Conservation (phyloP, 2,329 filamentous ascomycete species). For the Fusarium penzigii region DNA sequence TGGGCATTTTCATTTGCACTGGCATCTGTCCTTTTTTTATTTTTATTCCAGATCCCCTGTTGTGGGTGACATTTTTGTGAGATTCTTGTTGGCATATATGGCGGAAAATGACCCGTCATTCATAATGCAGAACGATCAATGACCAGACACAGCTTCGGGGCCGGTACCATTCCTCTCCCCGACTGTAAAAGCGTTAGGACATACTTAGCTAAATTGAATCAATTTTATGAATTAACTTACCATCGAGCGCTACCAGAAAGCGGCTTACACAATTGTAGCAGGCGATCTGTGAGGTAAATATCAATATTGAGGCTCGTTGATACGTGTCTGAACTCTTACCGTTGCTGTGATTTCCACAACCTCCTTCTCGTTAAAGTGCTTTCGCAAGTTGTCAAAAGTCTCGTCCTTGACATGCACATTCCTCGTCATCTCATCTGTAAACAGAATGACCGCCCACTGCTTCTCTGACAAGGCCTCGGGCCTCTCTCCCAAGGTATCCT, state of each 20-base stretch:
- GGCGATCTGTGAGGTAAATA: slow-evolving; percentile 49
- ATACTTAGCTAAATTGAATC: slow-evolving; percentile 9
- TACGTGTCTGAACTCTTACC: slow-evolving; percentile 40
- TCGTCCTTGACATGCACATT: slow-evolving; percentile 68
- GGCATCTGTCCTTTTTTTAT: slow-evolving; percentile 1
- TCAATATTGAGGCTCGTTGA: not conserved
- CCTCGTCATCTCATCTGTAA: slow-evolving; percentile 83
- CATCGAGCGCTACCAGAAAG: slow-evolving; percentile 80
- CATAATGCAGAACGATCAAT: slow-evolving; percentile 28
- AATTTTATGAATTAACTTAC: slow-evolving; percentile 42
- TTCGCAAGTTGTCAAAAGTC: slow-evolving; percentile 65
- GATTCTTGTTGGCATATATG: slow-evolving; percentile 5
- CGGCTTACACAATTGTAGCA: slow-evolving; percentile 85
- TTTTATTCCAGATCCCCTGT: not conserved
- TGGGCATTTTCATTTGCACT: not conserved
- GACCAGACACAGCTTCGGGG: slow-evolving; percentile 42
- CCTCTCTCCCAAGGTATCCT: slow-evolving; percentile 30
- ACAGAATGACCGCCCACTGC: slow-evolving; percentile 70
- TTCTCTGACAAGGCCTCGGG: slow-evolving; percentile 50
- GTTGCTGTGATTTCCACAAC: slow-evolving; percentile 81
- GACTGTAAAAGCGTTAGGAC: slow-evolving; percentile 43
- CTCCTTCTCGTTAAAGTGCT: slow-evolving; percentile 66
- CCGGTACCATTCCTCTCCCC: slow-evolving; percentile 58
- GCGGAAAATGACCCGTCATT: not conserved
- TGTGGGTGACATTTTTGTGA: slow-evolving; percentile 2